Base-by-base conservation (phyloP, 768 basidiomycete species). In the Gymnopilus dilepis region DNA sequence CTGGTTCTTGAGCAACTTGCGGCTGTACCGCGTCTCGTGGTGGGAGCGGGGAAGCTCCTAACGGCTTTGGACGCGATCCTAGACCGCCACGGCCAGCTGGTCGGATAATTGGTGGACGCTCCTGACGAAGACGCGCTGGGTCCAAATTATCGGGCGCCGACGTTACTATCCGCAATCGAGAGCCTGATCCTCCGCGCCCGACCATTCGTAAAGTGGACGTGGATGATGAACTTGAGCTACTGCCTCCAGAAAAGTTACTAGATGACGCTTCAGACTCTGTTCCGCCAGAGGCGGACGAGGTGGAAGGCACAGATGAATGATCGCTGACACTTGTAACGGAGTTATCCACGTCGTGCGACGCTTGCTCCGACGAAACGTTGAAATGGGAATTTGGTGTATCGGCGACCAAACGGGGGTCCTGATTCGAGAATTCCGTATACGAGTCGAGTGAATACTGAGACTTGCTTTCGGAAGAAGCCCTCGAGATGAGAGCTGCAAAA, bases 171-270 rank as follows among this genome's bases (percentile, higher is more conserved):
- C 68, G 68, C 19, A 61, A 57, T 6, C 64, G 56, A 5, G 68
- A 69, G 15, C 68, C 68, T 11, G 59, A 61, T 1, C 68, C 68
- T 8, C 68, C 68, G 21, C 68, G 38, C 17, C 68, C 68, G 40
- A 69, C 65, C 8, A 69, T 58, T n/a, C 68, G 68, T 1, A 65
- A 38, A 24, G 53, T 45, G 45, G 61, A 48, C 11, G 28, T 22
- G 12, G 38, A 30, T 19, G 40, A 43, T 5, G 56, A 42, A 50
- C 47, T 45, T 15, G 61, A 51, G n/a, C 28, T 41, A 40, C 48
- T 51, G n/a, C 63, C 50, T 31, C 51, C 34, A 15, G 65, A 69
- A 12, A 43, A n/a, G 19, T 50, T 50, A 6, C 54, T 54, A 37
- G 61, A 58, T n/a, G 63, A 33, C 21, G 48, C 2, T 34, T 19